Evolutionary conservation across 208 protist species (phyloP).

Genomic region (Wallacemonas collosoma): DNA sequence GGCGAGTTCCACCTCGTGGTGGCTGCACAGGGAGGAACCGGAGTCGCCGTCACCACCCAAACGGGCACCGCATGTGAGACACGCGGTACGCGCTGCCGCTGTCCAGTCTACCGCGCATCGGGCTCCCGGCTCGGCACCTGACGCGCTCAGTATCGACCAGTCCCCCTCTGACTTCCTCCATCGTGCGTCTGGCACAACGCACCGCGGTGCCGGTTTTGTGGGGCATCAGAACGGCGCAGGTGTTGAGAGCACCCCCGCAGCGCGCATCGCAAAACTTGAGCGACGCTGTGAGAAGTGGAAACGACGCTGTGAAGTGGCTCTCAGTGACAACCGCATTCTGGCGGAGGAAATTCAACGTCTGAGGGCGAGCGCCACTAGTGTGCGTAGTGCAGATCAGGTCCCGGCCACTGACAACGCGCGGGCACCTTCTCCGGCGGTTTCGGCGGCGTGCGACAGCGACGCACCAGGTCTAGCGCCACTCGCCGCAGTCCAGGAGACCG

Average conservation of each 20-base stretch:
- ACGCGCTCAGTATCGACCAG: neutral
- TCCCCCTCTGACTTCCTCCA: neutral
- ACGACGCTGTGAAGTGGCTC: neutral
- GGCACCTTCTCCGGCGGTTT: too few relatives aligned
- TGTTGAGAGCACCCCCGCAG: neutral
- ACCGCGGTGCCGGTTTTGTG: neutral
- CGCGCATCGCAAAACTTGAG: neutral
- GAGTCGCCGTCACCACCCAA: neutral
- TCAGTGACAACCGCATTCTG: conserved; percentile 9
- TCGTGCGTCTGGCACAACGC: neutral
- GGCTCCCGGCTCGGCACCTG: neutral
- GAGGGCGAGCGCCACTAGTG: neutral
- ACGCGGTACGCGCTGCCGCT: neutral
- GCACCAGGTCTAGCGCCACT: neutral
- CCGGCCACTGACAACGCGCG: too few relatives aligned
- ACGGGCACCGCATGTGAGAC: neutral
- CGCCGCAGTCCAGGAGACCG: neutral
- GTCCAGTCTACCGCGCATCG: neutral
- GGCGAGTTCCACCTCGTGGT: conserved; percentile 12
- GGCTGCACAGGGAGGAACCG: conserved; percentile 10
- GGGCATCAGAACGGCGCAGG: neutral
- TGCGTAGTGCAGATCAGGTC: too few relatives aligned
- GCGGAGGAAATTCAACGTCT: conserved; percentile 12
- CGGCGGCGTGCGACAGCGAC: too few relatives aligned
- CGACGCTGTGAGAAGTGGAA: conserved; percentile 8